Evolutionary conservation across 2,329 filamentous ascomycete species (phyloP).

Genomic region (Chalaropsis thielavioides): DNA sequence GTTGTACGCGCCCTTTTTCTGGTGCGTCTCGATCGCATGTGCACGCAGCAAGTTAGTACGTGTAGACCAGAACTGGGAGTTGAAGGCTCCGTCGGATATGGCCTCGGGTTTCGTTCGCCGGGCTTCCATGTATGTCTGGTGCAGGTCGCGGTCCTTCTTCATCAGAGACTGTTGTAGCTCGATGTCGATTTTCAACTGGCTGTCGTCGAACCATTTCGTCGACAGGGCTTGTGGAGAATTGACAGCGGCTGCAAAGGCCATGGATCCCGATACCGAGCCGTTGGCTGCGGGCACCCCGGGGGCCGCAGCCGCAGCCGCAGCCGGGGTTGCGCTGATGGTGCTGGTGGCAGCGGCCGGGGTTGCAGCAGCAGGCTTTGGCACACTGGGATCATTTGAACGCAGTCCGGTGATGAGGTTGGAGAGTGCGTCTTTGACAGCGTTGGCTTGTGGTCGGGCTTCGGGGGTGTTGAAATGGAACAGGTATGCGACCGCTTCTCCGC

Average conservation of each 20-base stretch:
- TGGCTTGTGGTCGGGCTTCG: constrained; percentile 69
- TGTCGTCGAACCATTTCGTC: constrained; percentile 66
- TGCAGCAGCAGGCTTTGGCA: constrained; percentile 34
- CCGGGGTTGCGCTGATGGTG: constrained; percentile 21
- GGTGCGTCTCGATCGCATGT: constrained; percentile 75
- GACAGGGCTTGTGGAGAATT: constrained; percentile 35
- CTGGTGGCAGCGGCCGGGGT: constrained; percentile 18
- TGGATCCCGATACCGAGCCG: constrained; percentile 43
- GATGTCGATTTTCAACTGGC: constrained; percentile 59
- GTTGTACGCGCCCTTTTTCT: constrained; percentile 83
- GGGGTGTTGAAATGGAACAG: constrained; percentile 80
- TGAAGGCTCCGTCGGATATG: constrained; percentile 67
- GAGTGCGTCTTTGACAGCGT: constrained; percentile 67
- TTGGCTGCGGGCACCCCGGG: constrained; percentile 13
- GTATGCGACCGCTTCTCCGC: constrained; percentile 51
- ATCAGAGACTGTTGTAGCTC: constrained; percentile 79
- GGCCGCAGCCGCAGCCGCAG: not conserved
- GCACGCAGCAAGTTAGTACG: constrained; percentile 73
- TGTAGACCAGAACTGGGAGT: constrained; percentile 87
- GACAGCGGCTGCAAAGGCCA: constrained; percentile 63
- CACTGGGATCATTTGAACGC: constrained; percentile 41
- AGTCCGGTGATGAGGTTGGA: constrained; percentile 59
- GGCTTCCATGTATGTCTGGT: constrained; percentile 77
- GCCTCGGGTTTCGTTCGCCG: constrained; percentile 70
- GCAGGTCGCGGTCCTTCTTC: constrained; percentile 59